Percentiles rank a stretch among this genome's conserved stretches.
Evolutionary conservation across 2,329 filamentous ascomycete species (phyloP).

Genomic region (Fusarium sp.): DNA sequence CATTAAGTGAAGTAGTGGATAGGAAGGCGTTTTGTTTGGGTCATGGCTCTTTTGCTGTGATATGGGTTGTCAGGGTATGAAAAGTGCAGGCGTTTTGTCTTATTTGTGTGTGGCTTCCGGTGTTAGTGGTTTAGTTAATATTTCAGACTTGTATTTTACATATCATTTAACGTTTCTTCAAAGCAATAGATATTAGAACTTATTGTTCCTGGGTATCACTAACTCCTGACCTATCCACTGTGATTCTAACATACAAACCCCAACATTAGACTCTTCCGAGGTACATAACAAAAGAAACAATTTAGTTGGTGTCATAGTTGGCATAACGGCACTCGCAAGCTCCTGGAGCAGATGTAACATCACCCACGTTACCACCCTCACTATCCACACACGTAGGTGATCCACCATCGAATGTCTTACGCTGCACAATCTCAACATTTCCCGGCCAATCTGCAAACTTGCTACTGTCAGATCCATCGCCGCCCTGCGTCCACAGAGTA

Average conservation of each 20-base stretch:
- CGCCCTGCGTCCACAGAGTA: slow-evolving; percentile 69
- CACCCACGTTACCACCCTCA: slow-evolving; percentile 54
- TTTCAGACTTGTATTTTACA: slow-evolving; percentile 1
- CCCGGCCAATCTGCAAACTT: slow-evolving; percentile 67
- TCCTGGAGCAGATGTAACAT: slow-evolving; percentile 54
- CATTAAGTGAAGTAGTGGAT: background rate
- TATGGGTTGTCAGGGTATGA: slow-evolving; percentile 10
- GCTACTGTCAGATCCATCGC: slow-evolving; percentile 20
- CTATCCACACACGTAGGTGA: slow-evolving; percentile 67
- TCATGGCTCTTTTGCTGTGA: background rate
- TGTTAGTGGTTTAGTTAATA: background rate
- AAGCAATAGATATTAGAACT: slow-evolving; percentile 27
- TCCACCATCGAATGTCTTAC: slow-evolving; percentile 55
- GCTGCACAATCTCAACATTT: slow-evolving; percentile 68
- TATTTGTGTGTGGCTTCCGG: background rate
- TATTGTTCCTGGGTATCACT: slow-evolving; percentile 41
- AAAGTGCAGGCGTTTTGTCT: background rate
- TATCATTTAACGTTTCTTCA: slow-evolving; percentile 9
- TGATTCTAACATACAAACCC: background rate
- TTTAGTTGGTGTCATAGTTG: slow-evolving; percentile 49
- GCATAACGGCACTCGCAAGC: slow-evolving; percentile 57
- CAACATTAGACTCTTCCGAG: background rate
- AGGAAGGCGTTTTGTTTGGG: background rate
- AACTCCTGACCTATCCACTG: slow-evolving; percentile 22
- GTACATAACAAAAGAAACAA: background rate